Percentiles rank a stretch among this genome's conserved stretches.
Evolutionary conservation across 768 basidiomycete genomes (phyloP).

Genomic region (Dioszegia hungarica): DNA sequence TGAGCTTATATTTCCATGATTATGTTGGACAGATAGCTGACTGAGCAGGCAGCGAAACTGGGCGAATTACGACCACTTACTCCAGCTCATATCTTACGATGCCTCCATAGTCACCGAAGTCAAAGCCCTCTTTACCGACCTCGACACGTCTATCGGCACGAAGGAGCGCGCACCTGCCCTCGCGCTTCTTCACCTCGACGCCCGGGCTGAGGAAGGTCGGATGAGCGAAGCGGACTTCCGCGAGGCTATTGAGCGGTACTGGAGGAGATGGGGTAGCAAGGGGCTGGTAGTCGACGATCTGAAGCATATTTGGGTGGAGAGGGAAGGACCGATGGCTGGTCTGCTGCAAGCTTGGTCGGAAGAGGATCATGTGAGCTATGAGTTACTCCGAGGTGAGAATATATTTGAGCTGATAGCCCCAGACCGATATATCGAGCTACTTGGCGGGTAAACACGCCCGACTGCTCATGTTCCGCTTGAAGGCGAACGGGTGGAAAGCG

Average conservation of each 20-base stretch:
- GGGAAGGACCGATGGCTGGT: neutral
- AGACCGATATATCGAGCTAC: conserved; percentile 24
- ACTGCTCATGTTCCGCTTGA: conserved; percentile 13
- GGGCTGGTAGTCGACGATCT: conserved; percentile 35
- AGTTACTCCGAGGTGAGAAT: neutral
- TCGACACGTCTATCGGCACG: conserved; percentile 24
- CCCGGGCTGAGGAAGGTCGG: neutral
- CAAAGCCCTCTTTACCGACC: conserved; percentile 8
- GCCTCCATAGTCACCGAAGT: neutral
- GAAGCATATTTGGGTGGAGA: conserved; percentile 6
- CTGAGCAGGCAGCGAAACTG: conserved; percentile 19
- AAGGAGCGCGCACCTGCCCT: conserved; percentile 41
- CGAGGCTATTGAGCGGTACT: conserved; percentile 24
- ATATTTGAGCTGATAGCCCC: neutral
- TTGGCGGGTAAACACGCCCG: conserved; percentile 13
- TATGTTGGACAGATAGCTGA: no score
- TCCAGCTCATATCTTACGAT: conserved; percentile 16
- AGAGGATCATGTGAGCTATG: conserved; percentile 11
- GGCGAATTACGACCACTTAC: conserved; percentile 32
- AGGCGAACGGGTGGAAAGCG: conserved; percentile 9
- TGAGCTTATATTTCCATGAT: no score
- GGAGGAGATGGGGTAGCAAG: conserved; percentile 33
- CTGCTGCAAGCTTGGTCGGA: neutral
- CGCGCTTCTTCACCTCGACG: conserved; percentile 36
- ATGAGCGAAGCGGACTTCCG: conserved; percentile 12